Evolutionary conservation across 495 filamentous ascomycete species (phyloP).

Genomic region (Talaromyces proteolyticus): DNA sequence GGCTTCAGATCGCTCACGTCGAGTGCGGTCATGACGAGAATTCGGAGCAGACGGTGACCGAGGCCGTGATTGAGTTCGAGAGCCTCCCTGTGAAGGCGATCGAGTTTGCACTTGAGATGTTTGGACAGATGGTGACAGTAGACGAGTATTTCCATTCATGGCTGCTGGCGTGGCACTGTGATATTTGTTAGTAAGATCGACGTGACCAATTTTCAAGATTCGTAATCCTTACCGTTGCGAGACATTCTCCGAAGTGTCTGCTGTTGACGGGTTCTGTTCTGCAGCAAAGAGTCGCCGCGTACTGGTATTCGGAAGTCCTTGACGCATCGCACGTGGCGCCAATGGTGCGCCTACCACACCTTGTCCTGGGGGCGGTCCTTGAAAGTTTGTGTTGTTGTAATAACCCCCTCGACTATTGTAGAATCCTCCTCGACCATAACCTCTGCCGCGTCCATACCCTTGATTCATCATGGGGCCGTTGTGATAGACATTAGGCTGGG

Average conservation of each 20-base stretch:
- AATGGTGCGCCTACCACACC: conserved; percentile 80
- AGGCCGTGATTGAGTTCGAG: conserved; percentile 1
- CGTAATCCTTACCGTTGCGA: conserved; percentile 33
- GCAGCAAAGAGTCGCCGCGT: conserved; percentile 36
- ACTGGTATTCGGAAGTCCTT: conserved; percentile 75
- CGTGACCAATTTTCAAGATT: not conserved
- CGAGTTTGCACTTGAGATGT: not conserved
- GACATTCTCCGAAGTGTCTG: conserved; percentile 17
- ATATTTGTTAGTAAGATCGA: conserved; percentile 1
- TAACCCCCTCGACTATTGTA: conserved; percentile 22
- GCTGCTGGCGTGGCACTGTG: conserved; percentile 16
- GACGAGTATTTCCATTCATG: conserved; percentile 12
- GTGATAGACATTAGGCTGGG: conserved; percentile 5
- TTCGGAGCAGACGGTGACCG: not conserved
- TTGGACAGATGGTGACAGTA: not conserved
- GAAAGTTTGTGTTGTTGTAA: conserved; percentile 14
- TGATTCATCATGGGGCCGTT: conserved; percentile 16
- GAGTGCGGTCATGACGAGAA: conserved; percentile 1
- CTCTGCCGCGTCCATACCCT: conserved; percentile 29
- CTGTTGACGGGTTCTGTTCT: conserved; percentile 19
- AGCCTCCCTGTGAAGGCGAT: not conserved
- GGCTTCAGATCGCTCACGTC: conserved; percentile 1
- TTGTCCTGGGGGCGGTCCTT: conserved; percentile 34
- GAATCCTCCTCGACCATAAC: conserved; percentile 25
- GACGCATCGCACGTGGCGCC: conserved; percentile 88